phyloP scores from a whole-genome alignment of 495 filamentous ascomycete species.

The Aspergillus mulundensis region DNA sequence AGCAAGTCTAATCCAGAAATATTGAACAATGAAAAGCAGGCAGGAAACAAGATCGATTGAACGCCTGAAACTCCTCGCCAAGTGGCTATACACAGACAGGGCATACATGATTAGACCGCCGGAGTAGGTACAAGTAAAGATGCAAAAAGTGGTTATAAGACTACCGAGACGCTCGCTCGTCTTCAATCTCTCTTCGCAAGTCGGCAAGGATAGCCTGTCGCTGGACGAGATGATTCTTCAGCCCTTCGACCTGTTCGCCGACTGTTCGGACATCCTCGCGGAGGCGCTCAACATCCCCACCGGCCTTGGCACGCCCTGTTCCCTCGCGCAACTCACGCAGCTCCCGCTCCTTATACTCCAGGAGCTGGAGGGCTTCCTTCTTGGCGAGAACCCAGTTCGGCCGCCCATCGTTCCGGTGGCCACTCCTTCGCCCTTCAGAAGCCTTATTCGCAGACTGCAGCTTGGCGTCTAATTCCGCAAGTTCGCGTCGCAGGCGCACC shows the following conservation, averaged over 20 bases:
- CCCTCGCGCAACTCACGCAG: conserved; percentile 45
- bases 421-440: conserved; percentile 49
- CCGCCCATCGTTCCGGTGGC: conserved; percentile 46
- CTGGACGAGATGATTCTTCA: conserved; percentile 45
- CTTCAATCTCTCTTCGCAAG: conserved; percentile 44
- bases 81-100: conserved; percentile 32
- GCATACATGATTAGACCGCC: conserved; percentile 17
- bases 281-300: conserved; percentile 38
- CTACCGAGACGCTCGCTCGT: conserved; percentile 41
- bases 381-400: conserved; percentile 74
- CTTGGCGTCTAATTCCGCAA: conserved; percentile 81
- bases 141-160: background rate
- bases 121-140: background rate
- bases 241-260: conserved; percentile 50
- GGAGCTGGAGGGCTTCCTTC: conserved; percentile 83
- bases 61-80: conserved; percentile 36
- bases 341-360: conserved; percentile 54
- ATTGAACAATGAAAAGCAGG: conserved; percentile 1
- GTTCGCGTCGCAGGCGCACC: conserved; percentile 86
- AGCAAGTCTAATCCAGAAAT: background rate
- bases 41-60: conserved; percentile 24
- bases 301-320: conserved; percentile 41
- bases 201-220: conserved; percentile 42
- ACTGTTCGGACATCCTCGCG: conserved; percentile 46
- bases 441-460: conserved; percentile 70